These are phyloP conservation scores for Penicillium decumbens DNA, from an alignment of 2,329 filamentous ascomycete species.

Conservation along the genomic window DNA sequence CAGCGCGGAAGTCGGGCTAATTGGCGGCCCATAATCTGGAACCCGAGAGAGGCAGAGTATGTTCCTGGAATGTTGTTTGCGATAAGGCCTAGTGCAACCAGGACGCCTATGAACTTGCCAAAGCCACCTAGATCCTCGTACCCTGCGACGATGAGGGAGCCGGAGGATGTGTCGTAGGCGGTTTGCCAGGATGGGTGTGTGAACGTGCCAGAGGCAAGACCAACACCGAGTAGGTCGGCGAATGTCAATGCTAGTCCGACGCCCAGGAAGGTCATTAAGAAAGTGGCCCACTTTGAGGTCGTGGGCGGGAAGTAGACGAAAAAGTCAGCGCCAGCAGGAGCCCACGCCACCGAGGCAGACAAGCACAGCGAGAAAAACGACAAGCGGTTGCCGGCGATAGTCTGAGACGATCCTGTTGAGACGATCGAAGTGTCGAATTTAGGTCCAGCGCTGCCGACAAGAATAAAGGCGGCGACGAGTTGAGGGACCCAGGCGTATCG, in stretches of 20 bases:
- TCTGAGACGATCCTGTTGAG: conserved; percentile 4
- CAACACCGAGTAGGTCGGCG: conserved; percentile 31
- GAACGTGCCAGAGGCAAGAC: conserved; percentile 30
- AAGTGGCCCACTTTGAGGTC: conserved; percentile 21
- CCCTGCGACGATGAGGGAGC: conserved; percentile 31
- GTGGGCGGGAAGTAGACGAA: conserved; percentile 34
- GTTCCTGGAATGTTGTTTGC: conserved; percentile 37
- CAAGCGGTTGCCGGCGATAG: conserved; percentile 22
- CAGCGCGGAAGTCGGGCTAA: conserved; percentile 34
- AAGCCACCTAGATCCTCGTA: conserved; percentile 32
- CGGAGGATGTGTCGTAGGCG: conserved; percentile 22
- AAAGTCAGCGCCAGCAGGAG: conserved; percentile 29
- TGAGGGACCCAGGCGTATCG: conserved; percentile 33
- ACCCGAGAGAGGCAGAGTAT: conserved; percentile 35
- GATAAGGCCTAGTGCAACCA: conserved; percentile 36
- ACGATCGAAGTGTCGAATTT: conserved; percentile 22
- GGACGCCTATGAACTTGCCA: conserved; percentile 34
- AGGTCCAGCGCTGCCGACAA: conserved; percentile 32
- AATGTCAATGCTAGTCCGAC: conserved; percentile 26
- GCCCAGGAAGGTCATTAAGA: conserved; percentile 29
- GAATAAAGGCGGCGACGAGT: conserved; percentile 30
- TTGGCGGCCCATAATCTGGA: conserved; percentile 33
- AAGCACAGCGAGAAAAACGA: conserved; percentile 28
- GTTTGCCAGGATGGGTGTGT: conserved; percentile 26
- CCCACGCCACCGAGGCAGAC: conserved; percentile 25